A percentile compares a stretch with the other conserved stretches of the same genome.
Evolutionary conservation across 768 basidiomycete species (phyloP).

Genomic region (Cubamyces sp.): DNA sequence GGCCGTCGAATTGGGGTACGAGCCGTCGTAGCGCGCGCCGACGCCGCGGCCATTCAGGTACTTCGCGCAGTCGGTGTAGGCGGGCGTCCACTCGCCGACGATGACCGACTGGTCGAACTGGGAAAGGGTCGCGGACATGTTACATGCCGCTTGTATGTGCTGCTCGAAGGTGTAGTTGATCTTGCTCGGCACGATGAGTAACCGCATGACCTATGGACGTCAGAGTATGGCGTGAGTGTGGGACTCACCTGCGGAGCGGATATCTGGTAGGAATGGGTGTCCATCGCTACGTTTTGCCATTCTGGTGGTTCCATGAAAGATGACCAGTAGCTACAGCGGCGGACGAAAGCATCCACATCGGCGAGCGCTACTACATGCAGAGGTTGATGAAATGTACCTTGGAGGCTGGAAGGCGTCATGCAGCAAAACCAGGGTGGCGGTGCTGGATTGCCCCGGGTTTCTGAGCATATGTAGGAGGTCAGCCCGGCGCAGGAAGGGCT

Average conservation of each 20-base stretch:
- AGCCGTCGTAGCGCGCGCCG: slow-evolving; percentile 66
- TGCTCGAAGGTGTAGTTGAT: slow-evolving; percentile 50
- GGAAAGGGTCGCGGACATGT: slow-evolving; percentile 46
- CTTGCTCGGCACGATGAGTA: slow-evolving; percentile 36
- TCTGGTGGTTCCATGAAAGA: slow-evolving; percentile 58
- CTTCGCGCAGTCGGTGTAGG: slow-evolving; percentile 75
- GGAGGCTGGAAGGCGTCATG: slow-evolving; percentile 83
- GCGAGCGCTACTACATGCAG: no score
- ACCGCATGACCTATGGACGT: neutral
- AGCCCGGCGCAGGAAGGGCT: neutral
- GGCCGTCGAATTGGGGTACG: slow-evolving; percentile 60
- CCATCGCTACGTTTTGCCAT: slow-evolving; percentile 72
- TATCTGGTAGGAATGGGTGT: slow-evolving; percentile 81
- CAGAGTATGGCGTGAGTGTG: neutral
- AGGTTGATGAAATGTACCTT: slow-evolving; percentile 23
- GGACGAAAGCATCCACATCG: neutral
- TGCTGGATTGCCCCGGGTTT: no score
- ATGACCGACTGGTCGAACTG: slow-evolving; percentile 73
- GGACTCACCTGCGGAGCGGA: slow-evolving; percentile 59
- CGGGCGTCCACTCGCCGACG: slow-evolving; percentile 89
- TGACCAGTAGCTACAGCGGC: slow-evolving; percentile 59
- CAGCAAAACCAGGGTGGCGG: slow-evolving; percentile 64
- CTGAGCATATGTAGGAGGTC: slow-evolving; percentile 26
- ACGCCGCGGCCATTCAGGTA: slow-evolving; percentile 84
- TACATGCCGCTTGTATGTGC: slow-evolving; percentile 68